Conservation (phyloP, 257 asterid species). For the Pogostemon cablin region DNA sequence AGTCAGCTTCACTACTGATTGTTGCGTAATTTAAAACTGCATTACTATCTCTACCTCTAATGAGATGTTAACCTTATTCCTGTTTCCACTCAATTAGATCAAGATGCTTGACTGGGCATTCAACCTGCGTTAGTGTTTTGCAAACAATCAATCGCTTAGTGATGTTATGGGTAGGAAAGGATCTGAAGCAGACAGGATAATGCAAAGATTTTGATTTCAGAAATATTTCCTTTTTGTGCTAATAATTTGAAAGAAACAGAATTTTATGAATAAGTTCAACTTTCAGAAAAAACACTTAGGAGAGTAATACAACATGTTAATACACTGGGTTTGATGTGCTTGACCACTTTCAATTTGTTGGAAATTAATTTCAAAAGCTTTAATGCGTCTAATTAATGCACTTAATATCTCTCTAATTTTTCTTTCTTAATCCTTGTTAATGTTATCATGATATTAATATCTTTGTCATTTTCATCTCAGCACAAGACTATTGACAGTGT, state of each 20-base stretch:
- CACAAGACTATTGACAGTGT: conserved; percentile 98
- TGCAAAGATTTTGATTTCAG: neutral
- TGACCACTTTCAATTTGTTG: too few species aligned
- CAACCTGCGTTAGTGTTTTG: neutral
- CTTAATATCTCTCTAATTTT: neutral
- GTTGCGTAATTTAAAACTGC: neutral
- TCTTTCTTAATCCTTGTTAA: conserved; percentile 6
- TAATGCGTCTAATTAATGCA: neutral
- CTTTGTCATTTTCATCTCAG: conserved; percentile 45
- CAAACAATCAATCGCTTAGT: neutral
- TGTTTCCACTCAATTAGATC: neutral
- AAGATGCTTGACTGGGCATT: neutral
- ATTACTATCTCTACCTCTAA: neutral
- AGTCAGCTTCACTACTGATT: neutral
- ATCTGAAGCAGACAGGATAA: neutral
- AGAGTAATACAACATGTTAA: too few species aligned
- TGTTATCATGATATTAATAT: conserved; percentile 21
- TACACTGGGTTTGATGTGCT: too few species aligned
- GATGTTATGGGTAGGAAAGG: neutral
- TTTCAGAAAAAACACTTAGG: neutral
- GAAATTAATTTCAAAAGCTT: too few species aligned
- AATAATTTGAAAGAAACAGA: neutral
- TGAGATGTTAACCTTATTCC: neutral
- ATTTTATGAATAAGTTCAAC: neutral
- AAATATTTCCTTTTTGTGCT: neutral